Percentiles rank a stretch among this genome's conserved stretches.
phyloP scores from a whole-genome alignment of 257 asterid species.

The Solanum pennellii region DNA sequence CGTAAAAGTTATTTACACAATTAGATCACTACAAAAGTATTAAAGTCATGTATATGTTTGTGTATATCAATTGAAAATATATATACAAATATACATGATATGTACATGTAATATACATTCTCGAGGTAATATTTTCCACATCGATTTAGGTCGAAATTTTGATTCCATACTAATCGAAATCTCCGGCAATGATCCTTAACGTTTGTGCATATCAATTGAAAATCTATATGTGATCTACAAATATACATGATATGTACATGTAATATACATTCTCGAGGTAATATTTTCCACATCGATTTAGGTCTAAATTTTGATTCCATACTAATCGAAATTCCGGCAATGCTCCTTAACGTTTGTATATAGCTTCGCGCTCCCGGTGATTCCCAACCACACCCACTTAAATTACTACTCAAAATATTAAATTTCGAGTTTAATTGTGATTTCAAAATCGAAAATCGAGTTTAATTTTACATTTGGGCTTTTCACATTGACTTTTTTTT shows the following conservation, averaged over 20 bases:
- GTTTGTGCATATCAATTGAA: neutral
- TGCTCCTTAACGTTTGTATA: neutral
- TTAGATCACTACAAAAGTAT: neutral
- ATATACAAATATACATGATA: neutral
- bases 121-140: neutral
- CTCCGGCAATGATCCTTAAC: neutral
- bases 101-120: neutral
- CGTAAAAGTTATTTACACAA: neutral
- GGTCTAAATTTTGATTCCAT: neutral
- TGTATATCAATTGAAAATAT: neutral
- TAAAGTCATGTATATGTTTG: neutral
- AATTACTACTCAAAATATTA: neutral
- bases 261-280: neutral
- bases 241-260: neutral
- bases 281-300: neutral
- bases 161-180: neutral
- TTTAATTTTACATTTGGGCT: neutral
- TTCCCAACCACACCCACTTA: neutral
- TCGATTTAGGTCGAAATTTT: neutral
- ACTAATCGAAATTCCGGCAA: neutral
- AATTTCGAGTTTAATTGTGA: neutral
- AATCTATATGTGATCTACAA: neutral
- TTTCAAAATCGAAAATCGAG: neutral
- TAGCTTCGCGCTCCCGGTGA: neutral
- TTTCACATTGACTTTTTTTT: neutral